Evolutionary conservation across 768 basidiomycete species (phyloP).

Genomic region (Lactifluus rugatus): DNA sequence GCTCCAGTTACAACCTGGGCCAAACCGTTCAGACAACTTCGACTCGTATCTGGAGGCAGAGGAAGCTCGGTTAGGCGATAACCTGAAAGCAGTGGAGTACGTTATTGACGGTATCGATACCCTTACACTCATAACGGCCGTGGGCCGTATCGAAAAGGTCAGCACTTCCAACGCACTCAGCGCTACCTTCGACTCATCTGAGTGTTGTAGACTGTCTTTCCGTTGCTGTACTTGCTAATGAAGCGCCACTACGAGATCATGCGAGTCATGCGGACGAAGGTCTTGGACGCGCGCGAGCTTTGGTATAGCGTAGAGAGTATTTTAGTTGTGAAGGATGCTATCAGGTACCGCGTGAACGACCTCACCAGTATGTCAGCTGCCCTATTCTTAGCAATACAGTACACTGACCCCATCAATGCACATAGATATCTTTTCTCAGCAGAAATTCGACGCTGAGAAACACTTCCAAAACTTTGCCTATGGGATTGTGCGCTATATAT

Average conservation of each 20-base stretch:
- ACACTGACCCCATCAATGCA: neutral
- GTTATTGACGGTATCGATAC: conserved; percentile 25
- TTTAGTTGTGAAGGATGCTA: neutral
- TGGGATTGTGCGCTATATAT: conserved; percentile 14
- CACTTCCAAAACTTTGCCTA: conserved; percentile 21
- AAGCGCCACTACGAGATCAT: conserved; percentile 19
- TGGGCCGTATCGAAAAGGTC: conserved; percentile 25
- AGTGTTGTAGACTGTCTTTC: conserved; percentile 7
- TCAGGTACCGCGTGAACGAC: neutral
- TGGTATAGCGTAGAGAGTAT: neutral
- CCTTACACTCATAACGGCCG: conserved; percentile 22
- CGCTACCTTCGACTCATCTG: neutral
- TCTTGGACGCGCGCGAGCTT: conserved; percentile 1
- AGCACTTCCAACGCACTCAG: neutral
- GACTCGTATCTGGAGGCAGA: conserved; percentile 20
- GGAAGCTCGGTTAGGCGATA: conserved; percentile 22
- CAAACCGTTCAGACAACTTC: conserved; percentile 14
- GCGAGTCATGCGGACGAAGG: neutral
- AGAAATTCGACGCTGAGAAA: conserved; percentile 12
- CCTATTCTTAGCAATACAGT: too few species aligned
- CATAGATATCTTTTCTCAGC: conserved; percentile 20
- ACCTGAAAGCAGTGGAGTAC: conserved; percentile 22
- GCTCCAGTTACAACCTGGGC: neutral
- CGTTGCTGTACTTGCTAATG: conserved; percentile 13
- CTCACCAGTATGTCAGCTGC: neutral